phyloP scores from a whole-genome alignment of 495 filamentous ascomycete species.

The Evansstolkia leycettana region DNA sequence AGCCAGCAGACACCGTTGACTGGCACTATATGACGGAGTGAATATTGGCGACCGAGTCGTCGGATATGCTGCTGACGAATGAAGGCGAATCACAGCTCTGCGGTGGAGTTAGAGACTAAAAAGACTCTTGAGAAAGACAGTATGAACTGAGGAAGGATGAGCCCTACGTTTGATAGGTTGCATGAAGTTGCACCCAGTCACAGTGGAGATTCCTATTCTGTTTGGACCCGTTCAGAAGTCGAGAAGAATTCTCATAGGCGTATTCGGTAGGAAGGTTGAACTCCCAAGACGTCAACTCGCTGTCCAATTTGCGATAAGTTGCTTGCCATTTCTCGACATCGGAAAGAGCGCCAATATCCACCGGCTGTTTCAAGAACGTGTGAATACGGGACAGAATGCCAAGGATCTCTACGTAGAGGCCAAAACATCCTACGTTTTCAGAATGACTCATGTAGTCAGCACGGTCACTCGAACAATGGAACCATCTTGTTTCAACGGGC shows the following conservation, averaged over 20 bases:
- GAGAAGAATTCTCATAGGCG: slow-evolving; percentile 55
- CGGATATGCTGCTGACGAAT: slow-evolving; percentile 88
- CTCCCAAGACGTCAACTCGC: slow-evolving; percentile 66
- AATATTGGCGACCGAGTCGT: slow-evolving; percentile 78
- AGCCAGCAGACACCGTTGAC: slow-evolving; percentile 65
- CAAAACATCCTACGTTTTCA: slow-evolving; percentile 75
- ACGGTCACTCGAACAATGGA: slow-evolving; percentile 39
- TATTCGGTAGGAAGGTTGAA: slow-evolving; percentile 71
- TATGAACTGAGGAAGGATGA: background rate
- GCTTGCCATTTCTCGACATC: slow-evolving; percentile 84
- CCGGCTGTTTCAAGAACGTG: slow-evolving; percentile 71
- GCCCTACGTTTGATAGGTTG: slow-evolving; percentile 57
- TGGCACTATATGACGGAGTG: slow-evolving; percentile 70
- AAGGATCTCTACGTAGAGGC: slow-evolving; percentile 75
- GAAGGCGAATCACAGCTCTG: slow-evolving; percentile 74
- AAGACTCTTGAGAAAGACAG: slow-evolving; percentile 5
- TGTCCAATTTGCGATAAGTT: slow-evolving; percentile 74
- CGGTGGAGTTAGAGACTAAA: too few species aligned
- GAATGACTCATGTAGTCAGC: slow-evolving; percentile 55
- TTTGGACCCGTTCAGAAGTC: slow-evolving; percentile 52
- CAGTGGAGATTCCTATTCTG: slow-evolving; percentile 55
- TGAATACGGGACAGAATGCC: slow-evolving; percentile 79
- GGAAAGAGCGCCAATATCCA: slow-evolving; percentile 70
- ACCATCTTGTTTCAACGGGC: slow-evolving; percentile 73
- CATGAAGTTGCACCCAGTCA: slow-evolving; percentile 84